Evolutionary conservation across 805 yeast genomes (phyloP).

Genomic region (Lipomyces lipofer): DNA sequence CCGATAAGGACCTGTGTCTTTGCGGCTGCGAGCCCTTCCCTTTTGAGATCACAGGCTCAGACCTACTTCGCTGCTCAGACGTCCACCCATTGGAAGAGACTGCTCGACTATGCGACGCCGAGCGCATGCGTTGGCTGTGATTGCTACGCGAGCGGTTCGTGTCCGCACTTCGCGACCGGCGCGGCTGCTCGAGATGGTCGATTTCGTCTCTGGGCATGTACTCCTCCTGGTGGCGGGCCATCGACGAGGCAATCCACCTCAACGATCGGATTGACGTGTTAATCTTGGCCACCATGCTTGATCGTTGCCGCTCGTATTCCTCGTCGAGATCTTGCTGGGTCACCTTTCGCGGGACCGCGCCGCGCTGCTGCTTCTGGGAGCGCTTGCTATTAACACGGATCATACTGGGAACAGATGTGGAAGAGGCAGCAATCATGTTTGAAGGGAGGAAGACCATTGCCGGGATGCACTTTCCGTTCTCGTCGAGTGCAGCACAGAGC

Average conservation of each 20-base stretch:
- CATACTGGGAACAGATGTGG: conserved; percentile 3
- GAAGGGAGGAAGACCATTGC: conserved; percentile 26
- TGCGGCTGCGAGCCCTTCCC: not conserved
- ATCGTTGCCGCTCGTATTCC: conserved; percentile 17
- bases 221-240: conserved; percentile 31
- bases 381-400: conserved; percentile 2
- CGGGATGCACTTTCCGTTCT: conserved; percentile 28
- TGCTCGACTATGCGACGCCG: conserved; percentile 14
- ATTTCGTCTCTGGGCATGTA: conserved; percentile 26
- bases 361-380: not conserved
- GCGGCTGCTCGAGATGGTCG: conserved; percentile 22
- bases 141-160: conserved; percentile 4
- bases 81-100: too few species aligned
- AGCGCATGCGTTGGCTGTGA: conserved; percentile 6
- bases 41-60: conserved; percentile 15
- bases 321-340: conserved; percentile 20
- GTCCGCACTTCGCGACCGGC: conserved; percentile 16
- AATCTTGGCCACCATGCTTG: conserved; percentile 25
- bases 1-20: conserved; percentile 17
- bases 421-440: not conserved
- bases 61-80: conserved; percentile 13
- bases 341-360: not conserved
- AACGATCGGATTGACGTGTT: conserved; percentile 27
- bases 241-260: conserved; percentile 30
- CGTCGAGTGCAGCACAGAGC: conserved; percentile 30